These are phyloP conservation scores for Trichomonascaceae sp. DNA, from an alignment of 1,139 yeast species.

Conservation along the genomic window DNA sequence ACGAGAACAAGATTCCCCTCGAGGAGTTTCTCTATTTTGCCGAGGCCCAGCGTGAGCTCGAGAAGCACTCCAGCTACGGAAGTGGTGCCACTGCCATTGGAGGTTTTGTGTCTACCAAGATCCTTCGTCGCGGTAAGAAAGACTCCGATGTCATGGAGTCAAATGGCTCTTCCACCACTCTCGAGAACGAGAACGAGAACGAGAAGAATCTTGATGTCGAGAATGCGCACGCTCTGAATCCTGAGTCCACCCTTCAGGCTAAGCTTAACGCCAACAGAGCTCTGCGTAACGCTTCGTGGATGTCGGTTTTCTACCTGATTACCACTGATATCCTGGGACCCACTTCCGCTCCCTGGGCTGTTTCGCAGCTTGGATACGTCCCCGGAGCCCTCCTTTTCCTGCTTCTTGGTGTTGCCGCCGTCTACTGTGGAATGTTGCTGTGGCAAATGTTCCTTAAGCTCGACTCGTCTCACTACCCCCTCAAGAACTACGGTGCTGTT, in stretches of 20 bases:
- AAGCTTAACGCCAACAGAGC: conserved; percentile 19
- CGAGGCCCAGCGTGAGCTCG: conserved; percentile 20
- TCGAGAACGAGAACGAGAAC: no score
- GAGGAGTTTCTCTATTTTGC: conserved; percentile 24
- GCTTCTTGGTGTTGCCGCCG: conserved; percentile 30
- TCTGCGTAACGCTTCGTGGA: conserved; percentile 24
- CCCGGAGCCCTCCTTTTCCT: conserved; percentile 31
- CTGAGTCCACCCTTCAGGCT: conserved; percentile 2
- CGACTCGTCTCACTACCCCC: conserved; percentile 31
- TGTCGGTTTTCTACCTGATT: conserved; percentile 31
- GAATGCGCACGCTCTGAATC: conserved; percentile 2
- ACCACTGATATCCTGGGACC: conserved; percentile 38
- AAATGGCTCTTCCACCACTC: conserved; percentile 9
- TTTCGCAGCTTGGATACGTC: conserved; percentile 31
- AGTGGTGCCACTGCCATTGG: neutral
- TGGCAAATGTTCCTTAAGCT: conserved; percentile 23
- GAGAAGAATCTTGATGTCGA: conserved; percentile 7
- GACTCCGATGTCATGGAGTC: conserved; percentile 5
- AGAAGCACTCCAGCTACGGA: conserved; percentile 13
- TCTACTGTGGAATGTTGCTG: conserved; percentile 28
- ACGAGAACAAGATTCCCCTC: conserved; percentile 17
- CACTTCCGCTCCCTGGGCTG: conserved; percentile 32
- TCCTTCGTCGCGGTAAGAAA: neutral
- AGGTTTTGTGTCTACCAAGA: neutral
- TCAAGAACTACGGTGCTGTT: conserved; percentile 30